Evolutionary conservation across 805 yeast species (phyloP).

Genomic region (Metschnikowia proteae): DNA sequence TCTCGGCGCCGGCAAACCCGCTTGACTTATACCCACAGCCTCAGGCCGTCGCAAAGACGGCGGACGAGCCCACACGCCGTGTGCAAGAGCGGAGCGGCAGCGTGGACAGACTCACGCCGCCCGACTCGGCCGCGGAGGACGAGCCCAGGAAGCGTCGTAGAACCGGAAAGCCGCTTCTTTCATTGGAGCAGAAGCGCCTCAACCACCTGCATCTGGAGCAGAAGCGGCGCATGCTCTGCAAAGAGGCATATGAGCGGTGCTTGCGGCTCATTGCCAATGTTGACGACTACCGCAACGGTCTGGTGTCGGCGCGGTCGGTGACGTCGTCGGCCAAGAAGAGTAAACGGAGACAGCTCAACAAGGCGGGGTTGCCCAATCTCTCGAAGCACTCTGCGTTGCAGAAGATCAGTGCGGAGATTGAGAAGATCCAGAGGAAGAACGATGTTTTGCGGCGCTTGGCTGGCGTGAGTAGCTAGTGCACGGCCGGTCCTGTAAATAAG

Average conservation of each 20-base stretch:
- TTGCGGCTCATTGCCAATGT: constrained; percentile 37
- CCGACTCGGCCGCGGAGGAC: constrained; percentile 27
- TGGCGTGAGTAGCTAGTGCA: neutral
- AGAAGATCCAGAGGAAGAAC: constrained; percentile 31
- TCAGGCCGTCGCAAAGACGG: too few species aligned
- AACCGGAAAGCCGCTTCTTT: constrained; percentile 36
- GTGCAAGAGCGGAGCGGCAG: neutral
- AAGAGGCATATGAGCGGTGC: constrained; percentile 43
- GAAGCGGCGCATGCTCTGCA: constrained; percentile 42
- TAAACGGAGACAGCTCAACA: constrained; percentile 37
- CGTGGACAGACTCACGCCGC: neutral
- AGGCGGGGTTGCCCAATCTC: constrained; percentile 44
- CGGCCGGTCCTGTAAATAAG: too few species aligned
- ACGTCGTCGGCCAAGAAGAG: constrained; percentile 24
- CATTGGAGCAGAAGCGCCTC: constrained; percentile 38
- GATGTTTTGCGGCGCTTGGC: constrained; percentile 29
- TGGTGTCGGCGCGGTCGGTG: constrained; percentile 21
- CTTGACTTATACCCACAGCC: constrained; percentile 25
- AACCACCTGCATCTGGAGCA: constrained; percentile 43
- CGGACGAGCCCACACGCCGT: too few species aligned
- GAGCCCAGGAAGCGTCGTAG: constrained; percentile 21
- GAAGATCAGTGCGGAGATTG: constrained; percentile 38
- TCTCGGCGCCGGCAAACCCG: constrained; percentile 27
- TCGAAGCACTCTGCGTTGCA: constrained; percentile 42
- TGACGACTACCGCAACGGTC: constrained; percentile 34